phyloP scores from a whole-genome alignment of 805 yeast genomes.

The Candida morakotiae region DNA sequence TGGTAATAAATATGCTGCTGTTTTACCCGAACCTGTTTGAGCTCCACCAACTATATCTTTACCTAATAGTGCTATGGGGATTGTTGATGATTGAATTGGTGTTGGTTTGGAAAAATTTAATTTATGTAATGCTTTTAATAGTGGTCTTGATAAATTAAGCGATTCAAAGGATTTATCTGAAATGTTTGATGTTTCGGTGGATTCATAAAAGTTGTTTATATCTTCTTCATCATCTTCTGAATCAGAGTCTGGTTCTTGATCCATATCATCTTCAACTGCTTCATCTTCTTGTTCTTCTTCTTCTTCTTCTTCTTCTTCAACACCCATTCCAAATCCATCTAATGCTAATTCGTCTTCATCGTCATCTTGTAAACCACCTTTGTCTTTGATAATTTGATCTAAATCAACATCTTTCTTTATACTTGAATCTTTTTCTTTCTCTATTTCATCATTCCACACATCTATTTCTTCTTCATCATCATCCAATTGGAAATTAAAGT shows the following conservation, averaged over 20 bases:
- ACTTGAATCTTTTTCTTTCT: conserved; percentile 16
- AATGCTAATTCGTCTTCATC: conserved; percentile 30
- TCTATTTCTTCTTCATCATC: conserved; percentile 44
- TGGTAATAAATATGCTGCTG: conserved; percentile 97
- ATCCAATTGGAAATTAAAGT: conserved; percentile 64
- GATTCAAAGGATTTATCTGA: conserved; percentile 67
- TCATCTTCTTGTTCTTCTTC: conserved; percentile 29
- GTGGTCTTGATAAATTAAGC: conserved; percentile 83
- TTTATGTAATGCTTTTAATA: conserved; percentile 74
- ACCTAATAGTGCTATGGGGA: conserved; percentile 90
- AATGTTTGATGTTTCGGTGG: conserved; percentile 39
- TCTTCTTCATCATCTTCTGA: conserved; percentile 70
- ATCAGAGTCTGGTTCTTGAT: conserved; percentile 26
- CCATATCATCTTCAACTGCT: conserved; percentile 24
- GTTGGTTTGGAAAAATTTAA: conserved; percentile 87
- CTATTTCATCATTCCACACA: conserved; percentile 67
- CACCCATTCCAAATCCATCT: conserved; percentile 47
- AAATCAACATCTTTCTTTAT: conserved; percentile 68
- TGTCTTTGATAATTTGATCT: conserved; percentile 81
- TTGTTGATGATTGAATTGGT: conserved; percentile 89
- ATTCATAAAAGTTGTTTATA: conserved; percentile 69
- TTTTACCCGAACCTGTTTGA: conserved; percentile 98
- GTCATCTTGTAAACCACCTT: conserved; percentile 84
- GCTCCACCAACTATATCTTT: conserved; percentile 99
- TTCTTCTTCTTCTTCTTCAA: conserved; percentile 32